These are phyloP conservation scores for Chrysophaeum taylorii DNA, from an alignment of 352 stramenopile species.

Conservation along the genomic window DNA sequence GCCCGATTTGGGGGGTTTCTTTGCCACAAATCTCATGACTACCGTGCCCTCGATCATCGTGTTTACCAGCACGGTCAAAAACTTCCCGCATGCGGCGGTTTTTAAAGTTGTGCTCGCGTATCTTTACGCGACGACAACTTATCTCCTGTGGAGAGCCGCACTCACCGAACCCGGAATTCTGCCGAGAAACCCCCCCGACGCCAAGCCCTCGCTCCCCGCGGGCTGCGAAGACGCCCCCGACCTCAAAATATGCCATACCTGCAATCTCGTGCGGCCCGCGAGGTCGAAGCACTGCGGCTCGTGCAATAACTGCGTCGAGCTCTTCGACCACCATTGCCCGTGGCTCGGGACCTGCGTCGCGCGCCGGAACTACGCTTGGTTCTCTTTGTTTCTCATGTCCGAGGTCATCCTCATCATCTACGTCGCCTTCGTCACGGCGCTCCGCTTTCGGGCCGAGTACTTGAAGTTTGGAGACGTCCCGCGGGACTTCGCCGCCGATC, in stretches of 20 bases:
- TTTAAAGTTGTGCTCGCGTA: background rate
- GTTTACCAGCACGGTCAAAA: background rate
- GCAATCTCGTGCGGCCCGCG: conserved; percentile 66
- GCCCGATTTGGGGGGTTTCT: background rate
- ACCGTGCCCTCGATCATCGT: conserved; percentile 1
- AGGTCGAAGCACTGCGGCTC: conserved; percentile 64
- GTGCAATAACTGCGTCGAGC: conserved; percentile 66
- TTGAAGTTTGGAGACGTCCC: background rate
- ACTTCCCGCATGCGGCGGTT: background rate
- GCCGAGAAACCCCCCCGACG: conserved; percentile 1
- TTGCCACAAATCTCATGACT: conserved; percentile 10
- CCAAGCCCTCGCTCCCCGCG: background rate
- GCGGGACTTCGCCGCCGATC: background rate
- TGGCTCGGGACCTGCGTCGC: conserved; percentile 85
- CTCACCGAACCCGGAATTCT: background rate
- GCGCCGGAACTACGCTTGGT: conserved; percentile 79
- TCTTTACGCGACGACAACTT: background rate
- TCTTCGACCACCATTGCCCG: conserved; percentile 63
- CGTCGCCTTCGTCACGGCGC: background rate
- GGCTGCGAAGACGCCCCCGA: conserved; percentile 11
- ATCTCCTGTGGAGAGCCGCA: background rate
- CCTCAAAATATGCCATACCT: conserved; percentile 49
- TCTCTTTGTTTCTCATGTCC: conserved; percentile 73
- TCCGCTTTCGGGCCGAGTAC: background rate
- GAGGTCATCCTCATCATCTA: background rate